These are phyloP conservation scores for Skeletonema potamos DNA, from an alignment of 108 stramenopile genomes.

Conservation along the genomic window DNA sequence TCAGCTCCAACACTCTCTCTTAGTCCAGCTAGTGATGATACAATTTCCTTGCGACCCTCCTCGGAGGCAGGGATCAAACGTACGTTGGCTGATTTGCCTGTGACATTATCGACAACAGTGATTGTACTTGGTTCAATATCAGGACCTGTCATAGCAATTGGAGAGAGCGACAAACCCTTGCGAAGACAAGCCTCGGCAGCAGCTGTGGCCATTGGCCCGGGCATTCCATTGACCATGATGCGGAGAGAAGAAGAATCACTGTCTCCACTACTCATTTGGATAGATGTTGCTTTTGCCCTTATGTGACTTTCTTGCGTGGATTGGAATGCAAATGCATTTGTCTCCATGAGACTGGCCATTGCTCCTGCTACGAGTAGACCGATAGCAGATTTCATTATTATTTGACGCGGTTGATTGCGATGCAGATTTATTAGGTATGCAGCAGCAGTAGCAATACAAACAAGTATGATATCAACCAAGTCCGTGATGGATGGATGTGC, in stretches of 20 bases:
- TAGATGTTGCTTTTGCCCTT: background rate
- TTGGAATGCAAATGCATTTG: slow-evolving; percentile 7
- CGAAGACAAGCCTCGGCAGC: slow-evolving; percentile 93
- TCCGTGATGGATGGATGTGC: too few relatives aligned
- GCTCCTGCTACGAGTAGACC: background rate
- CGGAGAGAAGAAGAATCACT: slow-evolving; percentile 34
- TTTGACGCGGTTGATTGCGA: background rate
- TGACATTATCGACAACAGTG: slow-evolving; percentile 66
- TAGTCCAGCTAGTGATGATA: slow-evolving; percentile 56
- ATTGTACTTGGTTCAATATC: slow-evolving; percentile 72
- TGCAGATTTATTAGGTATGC: too few relatives aligned
- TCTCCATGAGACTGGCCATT: background rate
- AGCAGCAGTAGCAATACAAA: too few relatives aligned
- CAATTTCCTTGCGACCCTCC: slow-evolving; percentile 55
- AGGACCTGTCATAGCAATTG: slow-evolving; percentile 90
- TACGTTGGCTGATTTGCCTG: slow-evolving; percentile 63
- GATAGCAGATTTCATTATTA: slow-evolving; percentile 10
- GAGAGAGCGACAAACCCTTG: slow-evolving; percentile 80
- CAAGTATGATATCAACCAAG: too few relatives aligned
- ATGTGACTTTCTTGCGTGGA: background rate
- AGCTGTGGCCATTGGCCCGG: slow-evolving; percentile 94
- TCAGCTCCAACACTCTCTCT: slow-evolving; percentile 53
- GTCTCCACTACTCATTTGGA: slow-evolving; percentile 10
- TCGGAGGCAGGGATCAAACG: slow-evolving; percentile 72
- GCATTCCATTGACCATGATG: slow-evolving; percentile 94